Conservation (phyloP, 176 grass and related monocot species). For the Pontederia crassipes region DNA sequence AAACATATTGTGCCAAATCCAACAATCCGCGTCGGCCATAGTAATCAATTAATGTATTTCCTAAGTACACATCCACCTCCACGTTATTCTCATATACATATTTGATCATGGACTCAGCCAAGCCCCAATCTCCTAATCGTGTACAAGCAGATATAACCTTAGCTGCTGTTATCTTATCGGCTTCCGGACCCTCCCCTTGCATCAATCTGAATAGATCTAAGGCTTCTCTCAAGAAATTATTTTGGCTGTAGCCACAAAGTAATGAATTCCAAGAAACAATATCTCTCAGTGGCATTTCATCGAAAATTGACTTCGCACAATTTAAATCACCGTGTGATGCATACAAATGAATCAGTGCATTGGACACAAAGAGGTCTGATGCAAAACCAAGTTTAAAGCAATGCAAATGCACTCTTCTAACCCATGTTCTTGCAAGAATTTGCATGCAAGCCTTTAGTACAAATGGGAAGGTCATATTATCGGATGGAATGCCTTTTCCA, state of each 20-base stretch:
- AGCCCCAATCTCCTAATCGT: slow-evolving; percentile 35
- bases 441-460: slow-evolving; percentile 31
- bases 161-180: slow-evolving; percentile 39
- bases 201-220: slow-evolving; percentile 25
- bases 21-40: slow-evolving; percentile 23
- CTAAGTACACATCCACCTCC: slow-evolving; percentile 44
- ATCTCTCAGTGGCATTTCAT: slow-evolving; percentile 42
- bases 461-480: slow-evolving; percentile 44
- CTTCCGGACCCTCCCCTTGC: slow-evolving; percentile 29
- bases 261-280: slow-evolving; percentile 44
- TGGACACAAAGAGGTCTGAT: slow-evolving; percentile 34
- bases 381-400: slow-evolving; percentile 31
- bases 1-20: slow-evolving; percentile 31
- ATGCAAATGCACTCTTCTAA: slow-evolving; percentile 30
- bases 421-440: slow-evolving; percentile 17
- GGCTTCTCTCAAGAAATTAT: slow-evolving; percentile 18
- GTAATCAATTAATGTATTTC: slow-evolving; percentile 45
- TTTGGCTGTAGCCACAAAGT: slow-evolving; percentile 30
- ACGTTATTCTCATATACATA: slow-evolving; percentile 33
- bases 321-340: slow-evolving; percentile 26
- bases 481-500: slow-evolving; percentile 21
- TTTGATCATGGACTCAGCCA: slow-evolving; percentile 31
- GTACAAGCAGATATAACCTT: slow-evolving; percentile 47
- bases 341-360: slow-evolving; percentile 33
- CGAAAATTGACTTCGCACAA: slow-evolving; percentile 27